Base-by-base conservation (phyloP, 2,329 filamentous ascomycete genomes). In the Pseudogymnoascus destructans region DNA sequence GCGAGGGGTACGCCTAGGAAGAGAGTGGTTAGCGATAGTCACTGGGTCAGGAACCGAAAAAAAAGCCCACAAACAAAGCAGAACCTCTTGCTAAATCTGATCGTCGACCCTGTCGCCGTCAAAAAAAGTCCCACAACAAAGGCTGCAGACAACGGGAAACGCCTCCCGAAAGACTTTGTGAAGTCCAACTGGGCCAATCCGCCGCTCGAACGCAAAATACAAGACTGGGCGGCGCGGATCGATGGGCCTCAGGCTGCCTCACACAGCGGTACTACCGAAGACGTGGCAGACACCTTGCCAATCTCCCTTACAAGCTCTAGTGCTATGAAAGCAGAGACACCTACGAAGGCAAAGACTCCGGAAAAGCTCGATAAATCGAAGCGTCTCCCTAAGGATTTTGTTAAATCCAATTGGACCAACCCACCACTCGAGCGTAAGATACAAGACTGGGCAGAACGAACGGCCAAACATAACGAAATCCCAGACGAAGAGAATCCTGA, bases 11-110 rank as follows among this genome's bases (percentile, higher is more conserved):
- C 64, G 13, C 92, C 92, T 13, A 90, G 89, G 73, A 96, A 95
- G 77, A 82, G 91, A 62, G 89, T 97, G 58, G 82, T 96, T 61
- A 96, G 91, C 69, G 92, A 97, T 73, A 86, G 87, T 58, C 88
- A 95, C 72, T 97, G 92, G 87, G 82, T 82, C 72, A 84, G 82
- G 67, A 65, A 66, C 60, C 70, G 72, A 32, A 66, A 67, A 59
- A 56, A 56, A 32, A 38, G 30, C 17, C 19, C 30, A 11, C 32
- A 56, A 19, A 56, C 54, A 56, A 35, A 56, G 17, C 54, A 35
- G n/a, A 23, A 36, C n/a, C 17, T 13, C 17, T 36, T 56, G 54
- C 32, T 56, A 23, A 56, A 56, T 15, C 19, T 23, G 9, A 10
- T 56, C 9, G 30, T 36, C 15, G 32, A 36, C 17, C 54, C 54